Percentiles rank a stretch among this genome's conserved stretches.
Conservation (phyloP, 192 early-diverging fungal genomes). For the Diversispora eburnea region DNA sequence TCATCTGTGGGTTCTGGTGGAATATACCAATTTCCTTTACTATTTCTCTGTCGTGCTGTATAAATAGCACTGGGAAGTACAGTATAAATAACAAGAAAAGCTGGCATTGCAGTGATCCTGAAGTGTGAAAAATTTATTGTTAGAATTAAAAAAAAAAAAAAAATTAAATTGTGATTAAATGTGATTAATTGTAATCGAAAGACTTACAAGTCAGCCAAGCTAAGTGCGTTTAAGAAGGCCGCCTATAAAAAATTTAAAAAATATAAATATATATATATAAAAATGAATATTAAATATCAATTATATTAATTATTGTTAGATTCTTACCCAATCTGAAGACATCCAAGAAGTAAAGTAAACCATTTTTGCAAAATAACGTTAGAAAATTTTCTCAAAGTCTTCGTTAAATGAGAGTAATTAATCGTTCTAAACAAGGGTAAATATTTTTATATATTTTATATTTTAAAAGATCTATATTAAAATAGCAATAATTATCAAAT, state of each 20-base stretch:
- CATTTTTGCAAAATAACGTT: no score
- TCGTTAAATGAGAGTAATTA: no score
- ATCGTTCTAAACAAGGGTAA: no score
- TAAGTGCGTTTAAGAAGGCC: constrained; percentile 9
- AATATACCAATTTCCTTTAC: constrained; percentile 26
- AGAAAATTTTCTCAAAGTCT: no score
- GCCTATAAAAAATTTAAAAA: not conserved
- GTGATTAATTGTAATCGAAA: not conserved
- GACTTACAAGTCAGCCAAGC: constrained; percentile 15
- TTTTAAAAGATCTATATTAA: no score
- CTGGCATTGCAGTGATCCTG: constrained; percentile 26
- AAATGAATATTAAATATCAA: not conserved
- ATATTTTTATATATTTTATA: no score
- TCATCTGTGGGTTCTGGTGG: constrained; percentile 23
- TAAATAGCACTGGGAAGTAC: constrained; percentile 21
- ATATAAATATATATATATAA: not conserved
- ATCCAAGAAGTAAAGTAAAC: no score
- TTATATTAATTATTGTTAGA: no score
- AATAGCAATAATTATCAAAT: no score
- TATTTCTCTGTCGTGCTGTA: constrained; percentile 21
- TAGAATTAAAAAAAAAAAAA: no score
- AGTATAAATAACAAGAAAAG: constrained; percentile 26
- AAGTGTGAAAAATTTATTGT: not conserved
- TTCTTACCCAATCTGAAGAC: no score
- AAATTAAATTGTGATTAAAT: not conserved